phyloP scores from a whole-genome alignment of 169 alveolate species.

The Toxoplasma gondii region DNA sequence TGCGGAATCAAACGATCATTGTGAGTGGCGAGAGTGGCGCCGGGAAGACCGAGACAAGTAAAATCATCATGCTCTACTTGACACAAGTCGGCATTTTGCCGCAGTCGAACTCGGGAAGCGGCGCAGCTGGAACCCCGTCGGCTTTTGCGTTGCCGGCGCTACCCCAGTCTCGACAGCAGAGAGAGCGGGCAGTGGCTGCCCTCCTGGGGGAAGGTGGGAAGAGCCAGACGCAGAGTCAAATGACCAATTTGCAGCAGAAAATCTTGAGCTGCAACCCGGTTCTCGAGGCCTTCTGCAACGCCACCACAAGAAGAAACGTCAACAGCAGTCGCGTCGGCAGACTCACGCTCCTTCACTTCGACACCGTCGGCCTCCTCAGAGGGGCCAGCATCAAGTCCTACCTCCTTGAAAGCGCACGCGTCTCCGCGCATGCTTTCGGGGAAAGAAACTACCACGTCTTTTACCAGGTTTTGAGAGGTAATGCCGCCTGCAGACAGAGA shows the following conservation, averaged over 20 bases:
- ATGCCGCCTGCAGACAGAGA: not conserved
- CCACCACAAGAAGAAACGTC: slow-evolving; percentile 97
- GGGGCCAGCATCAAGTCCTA: slow-evolving; percentile 95
- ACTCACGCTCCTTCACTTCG: slow-evolving; percentile 92
- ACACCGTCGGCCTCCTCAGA: slow-evolving; percentile 84
- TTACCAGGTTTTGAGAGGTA: slow-evolving; percentile 80
- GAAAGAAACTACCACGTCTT: slow-evolving; percentile 98
- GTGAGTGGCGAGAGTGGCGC: slow-evolving; percentile 99
- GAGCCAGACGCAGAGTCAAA: slow-evolving; percentile 36
- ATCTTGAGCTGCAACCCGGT: slow-evolving; percentile 95
- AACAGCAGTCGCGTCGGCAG: slow-evolving; percentile 99
- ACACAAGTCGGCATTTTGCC: slow-evolving; percentile 33
- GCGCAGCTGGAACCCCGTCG: not conserved
- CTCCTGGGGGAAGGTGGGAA: not conserved
- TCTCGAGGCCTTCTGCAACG: slow-evolving; percentile 99
- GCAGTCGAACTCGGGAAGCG: not conserved
- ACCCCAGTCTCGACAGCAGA: slow-evolving; percentile 28
- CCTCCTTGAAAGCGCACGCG: slow-evolving; percentile 96
- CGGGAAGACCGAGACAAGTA: slow-evolving; percentile 99
- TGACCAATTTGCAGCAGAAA: slow-evolving; percentile 71
- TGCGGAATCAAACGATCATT: slow-evolving; percentile 92
- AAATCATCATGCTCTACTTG: slow-evolving; percentile 70
- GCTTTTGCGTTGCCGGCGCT: not conserved
- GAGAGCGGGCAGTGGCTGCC: slow-evolving; percentile 13
- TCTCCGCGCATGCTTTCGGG: slow-evolving; percentile 81